phyloP scores from a whole-genome alignment of 495 filamentous ascomycete species.

The Podospora conica region DNA sequence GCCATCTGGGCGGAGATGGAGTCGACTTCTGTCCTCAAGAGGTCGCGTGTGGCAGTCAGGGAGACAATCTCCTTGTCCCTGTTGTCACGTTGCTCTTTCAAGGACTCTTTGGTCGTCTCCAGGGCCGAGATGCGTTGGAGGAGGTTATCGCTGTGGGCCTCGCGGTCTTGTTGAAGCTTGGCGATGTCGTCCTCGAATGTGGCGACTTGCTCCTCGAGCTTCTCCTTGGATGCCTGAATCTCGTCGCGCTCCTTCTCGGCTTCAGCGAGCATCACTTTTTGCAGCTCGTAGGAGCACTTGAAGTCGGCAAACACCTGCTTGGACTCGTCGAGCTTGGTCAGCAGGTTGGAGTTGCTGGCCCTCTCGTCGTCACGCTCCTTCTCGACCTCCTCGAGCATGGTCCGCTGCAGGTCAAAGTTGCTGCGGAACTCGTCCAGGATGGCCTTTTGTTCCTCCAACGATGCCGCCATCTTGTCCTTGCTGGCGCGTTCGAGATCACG shows the following conservation, averaged over 20 bases:
- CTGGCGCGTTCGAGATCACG: conserved; percentile 21
- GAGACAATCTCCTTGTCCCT: conserved; percentile 34
- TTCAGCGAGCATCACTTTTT: conserved; percentile 33
- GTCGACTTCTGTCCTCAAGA: conserved; percentile 17
- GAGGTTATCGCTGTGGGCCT: conserved; percentile 33
- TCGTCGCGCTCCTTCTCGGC: conserved; percentile 37
- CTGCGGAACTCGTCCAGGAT: conserved; percentile 39
- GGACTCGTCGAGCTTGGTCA: conserved; percentile 31
- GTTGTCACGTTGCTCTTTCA: conserved; percentile 32
- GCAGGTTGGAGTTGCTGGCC: conserved; percentile 17
- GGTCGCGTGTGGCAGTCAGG: conserved; percentile 24
- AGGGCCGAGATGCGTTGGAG: conserved; percentile 33
- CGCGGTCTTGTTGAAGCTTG: conserved; percentile 29
- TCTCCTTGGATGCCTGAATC: conserved; percentile 26
- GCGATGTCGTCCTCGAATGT: conserved; percentile 31
- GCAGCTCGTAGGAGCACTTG: conserved; percentile 31
- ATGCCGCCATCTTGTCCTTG: conserved; percentile 17
- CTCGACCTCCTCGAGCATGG: conserved; percentile 30
- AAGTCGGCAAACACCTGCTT: conserved; percentile 36
- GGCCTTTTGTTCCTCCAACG: conserved; percentile 35
- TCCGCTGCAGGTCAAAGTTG: conserved; percentile 34
- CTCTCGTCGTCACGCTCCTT: conserved; percentile 26
- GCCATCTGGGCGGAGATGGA: conserved; percentile 11
- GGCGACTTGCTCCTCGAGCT: conserved; percentile 26
- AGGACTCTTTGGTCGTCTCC: conserved; percentile 27